These are phyloP conservation scores for Lepidium aucheri DNA, from an alignment of 345 rosid genomes.

Conservation along the genomic window DNA sequence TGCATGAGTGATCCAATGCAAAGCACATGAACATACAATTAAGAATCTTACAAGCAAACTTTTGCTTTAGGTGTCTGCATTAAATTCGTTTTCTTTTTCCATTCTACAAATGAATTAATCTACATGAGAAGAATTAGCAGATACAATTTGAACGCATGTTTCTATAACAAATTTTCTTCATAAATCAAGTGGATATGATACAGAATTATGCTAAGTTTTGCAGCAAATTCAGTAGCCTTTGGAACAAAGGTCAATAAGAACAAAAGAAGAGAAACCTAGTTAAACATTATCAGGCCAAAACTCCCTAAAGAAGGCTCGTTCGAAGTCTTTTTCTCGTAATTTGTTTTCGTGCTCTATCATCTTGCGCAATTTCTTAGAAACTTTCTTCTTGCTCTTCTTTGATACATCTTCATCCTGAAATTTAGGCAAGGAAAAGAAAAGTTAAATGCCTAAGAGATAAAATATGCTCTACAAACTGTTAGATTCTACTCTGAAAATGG, in stretches of 20 bases:
- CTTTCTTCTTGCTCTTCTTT: constrained; percentile 48
- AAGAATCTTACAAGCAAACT: not conserved
- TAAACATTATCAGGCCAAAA: constrained; percentile 97
- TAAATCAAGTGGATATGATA: not conserved
- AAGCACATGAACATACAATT: not conserved
- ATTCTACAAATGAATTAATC: not conserved
- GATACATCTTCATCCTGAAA: constrained; percentile 42
- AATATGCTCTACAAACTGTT: not conserved
- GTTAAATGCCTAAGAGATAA: not conserved
- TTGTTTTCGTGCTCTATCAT: constrained; percentile 55
- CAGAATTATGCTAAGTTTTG: not conserved
- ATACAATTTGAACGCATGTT: not conserved
- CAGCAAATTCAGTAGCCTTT: not conserved
- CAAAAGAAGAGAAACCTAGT: not conserved
- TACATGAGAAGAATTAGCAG: not conserved
- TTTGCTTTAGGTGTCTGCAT: not conserved
- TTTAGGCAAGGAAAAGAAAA: not conserved
- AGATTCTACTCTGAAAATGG: not conserved
- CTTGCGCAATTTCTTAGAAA: constrained; percentile 67
- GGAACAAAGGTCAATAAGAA: not conserved
- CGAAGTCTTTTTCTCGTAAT: constrained; percentile 65
- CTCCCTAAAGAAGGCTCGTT: constrained; percentile 68
- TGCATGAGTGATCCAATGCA: constrained; percentile 15
- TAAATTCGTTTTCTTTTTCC: not conserved
- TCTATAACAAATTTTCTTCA: not conserved